A percentile compares a stretch with the other conserved stretches of the same genome.
These are phyloP conservation scores for Eucalyptus pauciflora DNA, from an alignment of 345 rosid genomes.

Conservation along the genomic window DNA sequence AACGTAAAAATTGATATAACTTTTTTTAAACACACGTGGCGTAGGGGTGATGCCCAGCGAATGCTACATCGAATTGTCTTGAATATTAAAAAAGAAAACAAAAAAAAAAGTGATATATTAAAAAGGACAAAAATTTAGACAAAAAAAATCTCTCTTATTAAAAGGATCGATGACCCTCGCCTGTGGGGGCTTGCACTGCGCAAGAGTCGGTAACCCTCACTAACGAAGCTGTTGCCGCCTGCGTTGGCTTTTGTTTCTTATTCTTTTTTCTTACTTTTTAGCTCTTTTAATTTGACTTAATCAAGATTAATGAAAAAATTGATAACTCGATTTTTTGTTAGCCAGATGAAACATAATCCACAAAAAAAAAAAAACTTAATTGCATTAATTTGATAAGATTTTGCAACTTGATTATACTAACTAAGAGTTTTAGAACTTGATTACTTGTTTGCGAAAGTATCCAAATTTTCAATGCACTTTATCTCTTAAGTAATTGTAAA, in stretches of 20 bases:
- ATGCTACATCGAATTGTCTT: not conserved
- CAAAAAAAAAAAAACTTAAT: not conserved
- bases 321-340: not conserved
- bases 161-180: not conserved
- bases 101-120: not conserved
- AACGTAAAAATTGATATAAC: not conserved
- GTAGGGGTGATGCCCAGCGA: too few relatives aligned
- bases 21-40: not conserved
- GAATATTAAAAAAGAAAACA: not conserved
- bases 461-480: not conserved
- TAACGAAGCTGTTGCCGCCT: not conserved
- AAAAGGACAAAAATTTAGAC: not conserved
- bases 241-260: not conserved
- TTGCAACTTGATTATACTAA: not conserved
- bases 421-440: rapidly evolving
- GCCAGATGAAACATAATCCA: not conserved
- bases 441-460: rapidly evolving
- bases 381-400: not conserved
- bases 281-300: not conserved
- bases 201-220: not conserved
- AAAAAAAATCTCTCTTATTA: too few relatives aligned
- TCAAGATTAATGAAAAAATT: not conserved
- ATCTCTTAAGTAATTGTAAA: not conserved
- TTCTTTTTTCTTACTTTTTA: not conserved
- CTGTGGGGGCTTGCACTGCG: not conserved